Conservation (phyloP, 2,329 filamentous ascomycete species). For the Penicillium sp. region DNA sequence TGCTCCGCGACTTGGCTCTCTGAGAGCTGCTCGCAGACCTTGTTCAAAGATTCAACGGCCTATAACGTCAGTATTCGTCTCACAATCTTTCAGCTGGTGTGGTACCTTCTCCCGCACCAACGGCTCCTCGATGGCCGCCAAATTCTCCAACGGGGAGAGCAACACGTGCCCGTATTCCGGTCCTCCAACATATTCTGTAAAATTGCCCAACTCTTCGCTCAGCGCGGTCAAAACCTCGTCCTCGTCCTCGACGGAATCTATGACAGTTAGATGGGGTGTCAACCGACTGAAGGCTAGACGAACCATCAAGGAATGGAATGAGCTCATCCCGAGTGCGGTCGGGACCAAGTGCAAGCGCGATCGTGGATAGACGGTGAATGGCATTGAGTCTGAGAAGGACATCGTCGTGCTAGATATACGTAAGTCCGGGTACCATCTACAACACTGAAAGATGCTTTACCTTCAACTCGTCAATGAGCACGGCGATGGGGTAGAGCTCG, state of each 20-base stretch:
- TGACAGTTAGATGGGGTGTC: conserved; percentile 24
- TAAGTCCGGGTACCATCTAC: conserved; percentile 19
- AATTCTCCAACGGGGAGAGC: conserved; percentile 92
- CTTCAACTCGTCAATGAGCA: conserved; percentile 99
- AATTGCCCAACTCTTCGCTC: conserved; percentile 92
- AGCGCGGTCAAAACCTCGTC: conserved; percentile 96
- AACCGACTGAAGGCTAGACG: conserved; percentile 40
- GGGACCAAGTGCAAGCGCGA: conserved; percentile 89
- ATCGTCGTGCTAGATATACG: conserved; percentile 77
- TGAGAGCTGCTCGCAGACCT: conserved; percentile 92
- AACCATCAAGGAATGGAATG: conserved; percentile 98
- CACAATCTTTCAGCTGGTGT: neutral
- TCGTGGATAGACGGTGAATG: conserved; percentile 96
- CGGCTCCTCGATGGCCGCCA: conserved; percentile 97
- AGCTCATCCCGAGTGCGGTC: conserved; percentile 97
- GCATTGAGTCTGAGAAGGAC: conserved; percentile 96
- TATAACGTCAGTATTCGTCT: conserved; percentile 39
- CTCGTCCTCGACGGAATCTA: conserved; percentile 98
- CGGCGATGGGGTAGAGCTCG: conserved; percentile 99
- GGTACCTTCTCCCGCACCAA: conserved; percentile 92
- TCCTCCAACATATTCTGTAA: conserved; percentile 96
- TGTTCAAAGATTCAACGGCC: conserved; percentile 99
- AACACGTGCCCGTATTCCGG: conserved; percentile 93
- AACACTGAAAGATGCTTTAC: conserved; percentile 46
- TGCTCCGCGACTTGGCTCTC: conserved; percentile 91